These are phyloP conservation scores for Backusella westeae DNA, from an alignment of 192 early-diverging fungal species.

Conservation along the genomic window DNA sequence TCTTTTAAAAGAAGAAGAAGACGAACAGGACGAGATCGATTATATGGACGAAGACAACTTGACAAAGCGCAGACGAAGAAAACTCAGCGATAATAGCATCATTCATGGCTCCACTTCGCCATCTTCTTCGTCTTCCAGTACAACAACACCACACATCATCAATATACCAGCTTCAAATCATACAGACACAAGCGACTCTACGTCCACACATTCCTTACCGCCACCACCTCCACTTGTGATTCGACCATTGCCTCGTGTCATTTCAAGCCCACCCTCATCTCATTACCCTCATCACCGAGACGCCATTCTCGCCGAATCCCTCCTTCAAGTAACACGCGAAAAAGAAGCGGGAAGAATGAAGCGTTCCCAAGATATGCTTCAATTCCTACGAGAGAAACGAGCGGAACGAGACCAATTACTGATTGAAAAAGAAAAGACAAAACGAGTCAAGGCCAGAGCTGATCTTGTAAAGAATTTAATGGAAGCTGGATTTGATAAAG, in stretches of 20 bases:
- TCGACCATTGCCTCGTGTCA: conserved; percentile 19
- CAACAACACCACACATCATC: neutral
- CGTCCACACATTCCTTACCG: neutral
- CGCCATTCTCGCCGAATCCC: conserved; percentile 20
- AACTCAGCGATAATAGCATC: neutral
- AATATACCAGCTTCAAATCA: conserved; percentile 5
- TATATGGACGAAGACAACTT: conserved; percentile 8
- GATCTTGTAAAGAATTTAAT: conserved; percentile 30
- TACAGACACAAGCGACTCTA: neutral
- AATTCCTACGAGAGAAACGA: conserved; percentile 30
- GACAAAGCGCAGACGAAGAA: conserved; percentile 9
- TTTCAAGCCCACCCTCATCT: neutral
- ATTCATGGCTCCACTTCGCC: neutral
- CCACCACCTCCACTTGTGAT: neutral
- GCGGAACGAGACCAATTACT: conserved; percentile 23
- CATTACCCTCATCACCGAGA: neutral
- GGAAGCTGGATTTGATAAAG: conserved; percentile 30
- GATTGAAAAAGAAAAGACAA: conserved; percentile 30
- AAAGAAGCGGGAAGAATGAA: conserved; percentile 34
- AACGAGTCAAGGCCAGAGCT: conserved; percentile 28
- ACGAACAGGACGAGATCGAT: neutral
- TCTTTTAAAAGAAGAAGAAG: conserved; percentile 12
- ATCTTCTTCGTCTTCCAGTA: neutral
- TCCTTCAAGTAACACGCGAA: conserved; percentile 29
- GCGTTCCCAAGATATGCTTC: conserved; percentile 31